Evolutionary conservation across 768 basidiomycete species (phyloP).

Genomic region (Royoungia palumana): DNA sequence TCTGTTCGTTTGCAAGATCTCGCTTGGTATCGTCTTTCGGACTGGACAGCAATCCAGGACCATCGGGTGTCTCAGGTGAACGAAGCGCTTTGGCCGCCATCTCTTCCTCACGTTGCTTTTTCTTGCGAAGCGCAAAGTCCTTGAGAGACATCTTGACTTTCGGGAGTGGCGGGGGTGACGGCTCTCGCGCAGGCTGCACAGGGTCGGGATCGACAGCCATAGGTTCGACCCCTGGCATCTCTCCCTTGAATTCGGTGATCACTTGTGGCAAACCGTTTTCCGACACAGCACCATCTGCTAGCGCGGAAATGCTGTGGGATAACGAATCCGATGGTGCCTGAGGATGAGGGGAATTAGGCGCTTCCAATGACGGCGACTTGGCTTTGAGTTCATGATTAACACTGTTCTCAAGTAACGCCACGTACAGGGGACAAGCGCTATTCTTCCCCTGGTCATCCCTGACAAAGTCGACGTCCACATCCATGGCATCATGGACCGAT

Average conservation of each 20-base stretch:
- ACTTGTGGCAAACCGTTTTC: neutral
- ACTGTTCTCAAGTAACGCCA: neutral
- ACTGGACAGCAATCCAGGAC: conserved; percentile 15
- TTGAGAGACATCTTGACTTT: conserved; percentile 56
- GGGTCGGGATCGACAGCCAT: conserved; percentile 7
- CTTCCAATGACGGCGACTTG: neutral
- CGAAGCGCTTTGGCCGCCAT: conserved; percentile 27
- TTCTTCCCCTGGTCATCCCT: conserved; percentile 3
- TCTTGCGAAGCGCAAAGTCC: conserved; percentile 55
- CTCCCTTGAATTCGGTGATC: conserved; percentile 2
- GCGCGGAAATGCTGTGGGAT: neutral
- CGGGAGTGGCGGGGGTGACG: conserved; percentile 37
- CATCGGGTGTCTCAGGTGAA: conserved; percentile 22
- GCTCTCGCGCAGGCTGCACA: conserved; percentile 9
- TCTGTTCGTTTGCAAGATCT: conserved; percentile 13
- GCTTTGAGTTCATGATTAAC: neutral
- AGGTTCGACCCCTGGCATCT: conserved; percentile 6
- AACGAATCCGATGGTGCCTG: neutral
- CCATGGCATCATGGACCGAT: conserved; percentile 18
- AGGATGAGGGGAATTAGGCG: neutral
- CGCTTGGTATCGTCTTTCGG: conserved; percentile 16
- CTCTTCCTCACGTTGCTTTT: conserved; percentile 49
- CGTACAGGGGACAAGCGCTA: neutral
- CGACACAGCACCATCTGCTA: neutral
- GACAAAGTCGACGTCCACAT: conserved; percentile 13